These are phyloP conservation scores for Gossypium thurberi DNA, from an alignment of 345 rosid genomes.

Conservation along the genomic window DNA sequence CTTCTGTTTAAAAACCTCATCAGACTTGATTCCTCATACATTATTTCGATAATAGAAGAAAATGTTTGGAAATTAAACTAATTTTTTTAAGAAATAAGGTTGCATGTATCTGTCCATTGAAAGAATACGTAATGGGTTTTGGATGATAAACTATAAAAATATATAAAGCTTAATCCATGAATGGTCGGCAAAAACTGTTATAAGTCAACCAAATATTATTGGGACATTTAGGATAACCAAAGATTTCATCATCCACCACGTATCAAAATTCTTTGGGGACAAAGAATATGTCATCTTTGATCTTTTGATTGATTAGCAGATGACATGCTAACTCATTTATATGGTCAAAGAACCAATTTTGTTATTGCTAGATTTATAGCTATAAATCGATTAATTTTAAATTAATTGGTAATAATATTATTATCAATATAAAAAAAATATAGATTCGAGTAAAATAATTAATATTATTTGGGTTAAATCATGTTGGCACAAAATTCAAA, in stretches of 20 bases:
- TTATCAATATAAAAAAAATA: fast-evolving
- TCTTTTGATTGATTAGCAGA: neutral
- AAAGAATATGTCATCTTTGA: neutral
- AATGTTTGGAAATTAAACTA: neutral
- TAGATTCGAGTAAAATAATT: too few relatives aligned
- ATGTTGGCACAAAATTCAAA: too few relatives aligned
- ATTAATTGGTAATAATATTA: too few relatives aligned
- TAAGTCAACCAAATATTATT: too few relatives aligned
- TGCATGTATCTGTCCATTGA: neutral
- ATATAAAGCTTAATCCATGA: neutral
- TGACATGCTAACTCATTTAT: too few relatives aligned
- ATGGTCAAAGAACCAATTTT: too few relatives aligned
- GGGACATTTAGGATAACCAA: neutral
- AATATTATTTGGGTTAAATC: too few relatives aligned
- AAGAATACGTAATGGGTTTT: neutral
- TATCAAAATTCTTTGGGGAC: neutral
- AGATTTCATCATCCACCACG: conserved; percentile 11
- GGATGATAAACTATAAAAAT: neutral
- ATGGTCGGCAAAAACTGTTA: too few relatives aligned
- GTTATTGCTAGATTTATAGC: too few relatives aligned
- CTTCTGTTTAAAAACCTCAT: neutral
- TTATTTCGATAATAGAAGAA: neutral
- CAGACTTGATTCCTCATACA: too few relatives aligned
- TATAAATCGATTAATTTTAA: too few relatives aligned
- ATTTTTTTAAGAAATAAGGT: neutral